phyloP scores from a whole-genome alignment of 306 rosid species.

The Quercus parvula region DNA sequence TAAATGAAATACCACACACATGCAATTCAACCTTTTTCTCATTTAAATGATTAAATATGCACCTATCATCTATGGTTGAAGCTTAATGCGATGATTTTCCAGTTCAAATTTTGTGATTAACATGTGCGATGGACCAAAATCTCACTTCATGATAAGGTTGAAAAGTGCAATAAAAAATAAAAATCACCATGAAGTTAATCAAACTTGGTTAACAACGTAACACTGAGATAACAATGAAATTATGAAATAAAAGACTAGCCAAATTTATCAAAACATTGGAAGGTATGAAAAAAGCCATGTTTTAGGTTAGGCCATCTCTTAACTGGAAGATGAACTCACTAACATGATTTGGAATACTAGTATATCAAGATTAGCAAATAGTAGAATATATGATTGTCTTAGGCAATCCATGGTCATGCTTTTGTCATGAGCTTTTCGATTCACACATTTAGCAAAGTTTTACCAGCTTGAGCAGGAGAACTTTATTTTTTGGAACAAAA shows the following conservation, averaged over 20 bases:
- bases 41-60: background rate
- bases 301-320: too few species aligned
- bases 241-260: background rate
- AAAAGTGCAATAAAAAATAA: background rate
- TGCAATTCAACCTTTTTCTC: background rate
- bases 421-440: too few species aligned
- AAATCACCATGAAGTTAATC: background rate
- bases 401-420: too few species aligned
- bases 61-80: background rate
- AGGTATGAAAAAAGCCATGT: too few species aligned
- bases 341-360: too few species aligned
- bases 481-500: too few species aligned
- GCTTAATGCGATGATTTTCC: background rate
- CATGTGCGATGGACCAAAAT: background rate
- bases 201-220: background rate
- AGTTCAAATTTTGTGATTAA: background rate
- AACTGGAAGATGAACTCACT: too few species aligned
- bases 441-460: too few species aligned
- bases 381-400: too few species aligned
- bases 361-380: too few species aligned
- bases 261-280: background rate
- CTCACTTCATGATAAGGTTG: too few species aligned
- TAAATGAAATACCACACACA: background rate
- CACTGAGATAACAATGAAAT: background rate
- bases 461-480: too few species aligned